A percentile compares a stretch with the other conserved stretches of the same genome.
phyloP scores from a whole-genome alignment of 495 filamentous ascomycete species.

The Podospora bellae-mahoneyi region DNA sequence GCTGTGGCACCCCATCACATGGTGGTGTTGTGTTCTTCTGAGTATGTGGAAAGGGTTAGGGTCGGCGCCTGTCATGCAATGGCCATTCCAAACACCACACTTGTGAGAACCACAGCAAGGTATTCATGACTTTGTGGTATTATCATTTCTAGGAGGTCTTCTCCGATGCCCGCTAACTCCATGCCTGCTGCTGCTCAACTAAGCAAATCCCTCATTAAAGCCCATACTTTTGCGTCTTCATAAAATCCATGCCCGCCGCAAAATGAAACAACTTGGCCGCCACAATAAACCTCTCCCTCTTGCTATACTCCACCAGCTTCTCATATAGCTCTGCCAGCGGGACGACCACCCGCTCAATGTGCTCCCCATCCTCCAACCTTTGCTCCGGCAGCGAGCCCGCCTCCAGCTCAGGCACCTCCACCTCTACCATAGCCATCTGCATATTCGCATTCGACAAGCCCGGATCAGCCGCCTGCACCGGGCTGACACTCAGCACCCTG shows the following conservation, averaged over 20 bases:
- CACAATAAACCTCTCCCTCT: conserved; percentile 35
- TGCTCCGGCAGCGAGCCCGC: conserved; percentile 54
- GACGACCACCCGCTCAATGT: conserved; percentile 74
- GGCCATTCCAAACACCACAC: too few species aligned
- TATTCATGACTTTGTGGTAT: background rate
- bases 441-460: conserved; percentile 84
- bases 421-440: conserved; percentile 72
- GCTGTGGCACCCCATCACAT: background rate
- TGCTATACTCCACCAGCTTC: conserved; percentile 44
- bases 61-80: background rate
- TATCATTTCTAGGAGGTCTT: background rate
- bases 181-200: too few species aligned
- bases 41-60: background rate
- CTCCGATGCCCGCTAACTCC: background rate
- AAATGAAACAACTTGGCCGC: conserved; percentile 47
- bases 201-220: conserved; percentile 5
- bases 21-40: background rate
- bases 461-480: conserved; percentile 43
- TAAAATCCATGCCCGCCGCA: conserved; percentile 43
- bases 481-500: conserved; percentile 31
- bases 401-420: conserved; percentile 62
- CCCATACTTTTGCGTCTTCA: conserved; percentile 37
- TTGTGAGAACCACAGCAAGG: too few species aligned
- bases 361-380: conserved; percentile 75
- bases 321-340: conserved; percentile 58